Conservation (phyloP, 2,329 filamentous ascomycete species). For the Fusarium oligoseptatum region DNA sequence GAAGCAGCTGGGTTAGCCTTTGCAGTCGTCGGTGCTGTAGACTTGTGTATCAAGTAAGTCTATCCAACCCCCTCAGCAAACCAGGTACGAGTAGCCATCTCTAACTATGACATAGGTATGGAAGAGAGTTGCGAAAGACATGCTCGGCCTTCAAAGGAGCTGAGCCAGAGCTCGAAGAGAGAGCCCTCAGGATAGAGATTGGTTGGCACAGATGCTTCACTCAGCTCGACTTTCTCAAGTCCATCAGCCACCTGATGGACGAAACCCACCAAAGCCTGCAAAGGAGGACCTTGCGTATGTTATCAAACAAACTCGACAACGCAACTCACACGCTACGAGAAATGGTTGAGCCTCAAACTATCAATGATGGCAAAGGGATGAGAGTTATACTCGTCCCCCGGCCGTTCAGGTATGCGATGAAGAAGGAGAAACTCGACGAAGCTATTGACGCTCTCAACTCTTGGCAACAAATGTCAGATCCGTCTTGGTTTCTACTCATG, state of each 20-base stretch:
- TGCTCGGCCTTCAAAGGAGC: not conserved
- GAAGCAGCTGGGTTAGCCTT: not conserved
- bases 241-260: not conserved
- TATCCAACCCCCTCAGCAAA: no score
- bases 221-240: not conserved
- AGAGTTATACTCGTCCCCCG: not conserved
- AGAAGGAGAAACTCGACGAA: conserved; percentile 1
- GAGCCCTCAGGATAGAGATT: not conserved
- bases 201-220: not conserved
- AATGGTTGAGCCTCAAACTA: not conserved
- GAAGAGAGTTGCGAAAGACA: not conserved
- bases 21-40: not conserved
- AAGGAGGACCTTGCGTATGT: not conserved
- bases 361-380: not conserved
- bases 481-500: conserved; percentile 17
- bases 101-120: not conserved
- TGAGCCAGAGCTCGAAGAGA: not conserved
- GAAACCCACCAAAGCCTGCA: not conserved
- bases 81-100: not conserved
- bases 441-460: conserved; percentile 13
- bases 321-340: not conserved
- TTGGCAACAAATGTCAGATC: conserved; percentile 20
- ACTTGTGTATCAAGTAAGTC: conserved; percentile 1
- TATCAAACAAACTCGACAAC: not conserved
- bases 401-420: not conserved